Evolutionary conservation across 495 filamentous ascomycete species (phyloP).

Genomic region (Penicillium cosmopolitanum): DNA sequence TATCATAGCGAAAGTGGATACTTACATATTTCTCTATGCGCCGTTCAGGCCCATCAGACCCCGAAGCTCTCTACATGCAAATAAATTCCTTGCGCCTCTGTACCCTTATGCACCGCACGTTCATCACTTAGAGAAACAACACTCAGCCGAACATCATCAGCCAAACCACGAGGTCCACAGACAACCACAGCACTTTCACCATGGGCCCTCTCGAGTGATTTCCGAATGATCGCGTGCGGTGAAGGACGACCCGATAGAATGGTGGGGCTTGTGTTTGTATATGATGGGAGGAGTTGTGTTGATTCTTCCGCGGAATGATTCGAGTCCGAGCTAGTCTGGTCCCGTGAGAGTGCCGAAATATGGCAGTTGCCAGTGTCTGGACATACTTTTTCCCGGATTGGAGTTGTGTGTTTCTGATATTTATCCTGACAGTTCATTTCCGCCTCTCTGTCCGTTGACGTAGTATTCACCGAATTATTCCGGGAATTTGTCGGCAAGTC

Average conservation of each 20-base stretch:
- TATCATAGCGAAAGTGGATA: no score
- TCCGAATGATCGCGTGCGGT: slow-evolving; percentile 2
- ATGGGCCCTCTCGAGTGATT: slow-evolving; percentile 4
- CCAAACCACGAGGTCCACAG: slow-evolving; percentile 13
- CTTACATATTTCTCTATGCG: no score
- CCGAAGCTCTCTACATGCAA: slow-evolving; percentile 14
- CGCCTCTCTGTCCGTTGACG: no score
- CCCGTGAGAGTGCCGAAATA: no score
- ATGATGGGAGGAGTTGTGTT: not conserved
- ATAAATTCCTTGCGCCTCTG: slow-evolving; percentile 15
- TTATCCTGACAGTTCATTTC: no score
- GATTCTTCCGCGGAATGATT: no score
- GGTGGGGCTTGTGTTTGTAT: not conserved
- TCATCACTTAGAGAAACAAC: slow-evolving; percentile 15
- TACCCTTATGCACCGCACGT: slow-evolving; percentile 14
- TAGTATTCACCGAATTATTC: no score
- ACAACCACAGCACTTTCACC: slow-evolving; percentile 13
- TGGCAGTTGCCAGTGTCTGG: no score
- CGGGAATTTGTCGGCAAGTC: no score
- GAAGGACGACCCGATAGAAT: slow-evolving; percentile 9
- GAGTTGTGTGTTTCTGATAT: no score
- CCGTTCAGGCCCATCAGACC: not conserved
- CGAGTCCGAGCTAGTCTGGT: no score
- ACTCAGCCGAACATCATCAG: slow-evolving; percentile 7
- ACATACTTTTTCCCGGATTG: no score